Conservation (phyloP, 306 rosid species). For the Elaeagnus macrophylla region DNA sequence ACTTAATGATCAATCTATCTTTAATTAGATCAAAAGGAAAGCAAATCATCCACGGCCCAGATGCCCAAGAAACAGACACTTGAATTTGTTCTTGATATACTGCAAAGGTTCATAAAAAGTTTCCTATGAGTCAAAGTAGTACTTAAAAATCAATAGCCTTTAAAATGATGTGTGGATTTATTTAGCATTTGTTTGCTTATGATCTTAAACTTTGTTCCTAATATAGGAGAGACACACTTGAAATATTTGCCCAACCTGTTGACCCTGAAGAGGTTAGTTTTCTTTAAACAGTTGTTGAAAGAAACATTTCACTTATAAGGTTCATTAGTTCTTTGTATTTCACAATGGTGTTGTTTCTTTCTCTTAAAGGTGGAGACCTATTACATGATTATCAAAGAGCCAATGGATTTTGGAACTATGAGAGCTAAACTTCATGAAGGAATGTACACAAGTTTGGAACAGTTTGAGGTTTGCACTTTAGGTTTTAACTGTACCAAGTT, state of each 20-base stretch:
- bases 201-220: not conserved
- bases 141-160: too few species aligned
- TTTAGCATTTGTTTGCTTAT: not conserved
- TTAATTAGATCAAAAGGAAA: slow-evolving; percentile 15
- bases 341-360: slow-evolving; percentile 2
- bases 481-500: not conserved
- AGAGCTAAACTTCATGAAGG: slow-evolving; percentile 29
- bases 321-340: not conserved
- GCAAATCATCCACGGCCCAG: slow-evolving; percentile 1
- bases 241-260: slow-evolving; percentile 27
- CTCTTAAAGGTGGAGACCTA: slow-evolving; percentile 22
- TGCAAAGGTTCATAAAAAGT: slow-evolving; percentile 22
- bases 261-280: slow-evolving; percentile 25
- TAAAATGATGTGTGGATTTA: not conserved
- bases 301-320: not conserved
- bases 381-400: slow-evolving; percentile 25
- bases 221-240: slow-evolving; percentile 22
- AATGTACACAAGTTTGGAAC: slow-evolving; percentile 21
- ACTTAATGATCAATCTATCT: not conserved
- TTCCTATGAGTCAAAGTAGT: not conserved
- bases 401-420: slow-evolving; percentile 41
- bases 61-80: slow-evolving; percentile 15
- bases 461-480: slow-evolving; percentile 27
- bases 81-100: slow-evolving; percentile 24
- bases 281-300: not conserved